These are phyloP conservation scores for Flaveria floridana DNA, from an alignment of 140 eudicot species.

Conservation along the genomic window DNA sequence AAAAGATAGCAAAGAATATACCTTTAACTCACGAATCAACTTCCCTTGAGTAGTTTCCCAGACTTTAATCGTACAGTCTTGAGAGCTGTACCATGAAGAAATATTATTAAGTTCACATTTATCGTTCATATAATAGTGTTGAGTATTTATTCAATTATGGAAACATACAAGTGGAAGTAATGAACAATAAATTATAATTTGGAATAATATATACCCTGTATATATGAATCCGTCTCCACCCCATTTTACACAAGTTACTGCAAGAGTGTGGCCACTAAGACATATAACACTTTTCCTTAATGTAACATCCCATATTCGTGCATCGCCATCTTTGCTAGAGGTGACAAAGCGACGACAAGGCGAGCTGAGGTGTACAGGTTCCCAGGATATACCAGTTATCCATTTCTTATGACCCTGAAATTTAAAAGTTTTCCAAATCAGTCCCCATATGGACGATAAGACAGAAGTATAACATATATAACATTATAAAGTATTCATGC, in stretches of 20 bases:
- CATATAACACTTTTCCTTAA: conserved; percentile 63
- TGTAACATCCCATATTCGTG: conserved; percentile 88
- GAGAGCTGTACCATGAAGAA: conserved; percentile 55
- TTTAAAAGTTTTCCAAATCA: conserved; percentile 11
- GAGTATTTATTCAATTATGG: background rate
- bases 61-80: conserved; percentile 91
- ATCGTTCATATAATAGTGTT: background rate
- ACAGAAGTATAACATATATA: background rate
- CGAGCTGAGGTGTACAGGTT: conserved; percentile 76
- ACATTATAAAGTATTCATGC: background rate
- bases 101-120: background rate
- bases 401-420: conserved; percentile 95
- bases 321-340: conserved; percentile 98
- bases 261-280: conserved; percentile 96
- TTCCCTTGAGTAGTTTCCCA: conserved; percentile 97
- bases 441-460: background rate
- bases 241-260: conserved; percentile 98
- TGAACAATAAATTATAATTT: background rate
- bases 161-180: conserved; percentile 12
- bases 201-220: conserved; percentile 63
- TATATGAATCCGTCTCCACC: conserved; percentile 97
- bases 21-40: conserved; percentile 91
- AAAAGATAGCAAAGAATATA: conserved; percentile 22
- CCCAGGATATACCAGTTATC: conserved; percentile 98
- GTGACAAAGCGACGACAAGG: conserved; percentile 94